Evolutionary conservation across 202 grass and related monocot species (phyloP).

Genomic region (Eragrostis tef): DNA sequence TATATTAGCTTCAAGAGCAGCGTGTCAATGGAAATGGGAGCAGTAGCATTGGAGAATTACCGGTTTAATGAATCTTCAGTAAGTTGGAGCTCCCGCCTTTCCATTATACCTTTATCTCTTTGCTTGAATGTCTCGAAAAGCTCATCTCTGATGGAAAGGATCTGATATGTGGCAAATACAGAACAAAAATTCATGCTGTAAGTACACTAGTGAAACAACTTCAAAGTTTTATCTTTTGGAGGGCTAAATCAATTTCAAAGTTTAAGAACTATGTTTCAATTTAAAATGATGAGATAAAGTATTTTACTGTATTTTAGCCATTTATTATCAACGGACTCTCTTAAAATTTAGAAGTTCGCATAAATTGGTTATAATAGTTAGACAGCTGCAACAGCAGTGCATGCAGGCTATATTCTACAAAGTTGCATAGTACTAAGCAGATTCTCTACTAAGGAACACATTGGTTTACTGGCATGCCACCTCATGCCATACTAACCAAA

Average conservation of each 20-base stretch:
- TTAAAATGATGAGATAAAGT: not conserved
- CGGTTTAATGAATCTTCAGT: slow-evolving; percentile 80
- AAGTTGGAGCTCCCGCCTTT: slow-evolving; percentile 76
- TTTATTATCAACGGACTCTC: not conserved
- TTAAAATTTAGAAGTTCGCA: slow-evolving; percentile 24
- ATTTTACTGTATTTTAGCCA: not conserved
- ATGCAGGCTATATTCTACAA: not conserved
- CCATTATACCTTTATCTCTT: slow-evolving; percentile 86
- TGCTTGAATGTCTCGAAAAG: slow-evolving; percentile 94
- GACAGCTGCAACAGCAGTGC: too few relatives aligned
- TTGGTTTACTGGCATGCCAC: not conserved
- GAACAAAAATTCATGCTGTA: slow-evolving; percentile 35
- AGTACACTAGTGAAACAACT: not conserved
- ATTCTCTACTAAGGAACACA: too few relatives aligned
- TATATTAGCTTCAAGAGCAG: slow-evolving; percentile 26
- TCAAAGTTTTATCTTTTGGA: too few relatives aligned
- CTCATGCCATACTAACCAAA: not conserved
- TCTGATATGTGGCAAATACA: slow-evolving; percentile 58
- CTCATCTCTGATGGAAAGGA: slow-evolving; percentile 91
- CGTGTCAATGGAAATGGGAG: slow-evolving; percentile 11
- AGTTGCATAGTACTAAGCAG: slow-evolving; percentile 18
- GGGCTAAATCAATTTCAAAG: slow-evolving; percentile 29
- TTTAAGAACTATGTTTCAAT: not conserved
- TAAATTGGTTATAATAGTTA: not conserved
- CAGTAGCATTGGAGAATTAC: slow-evolving; percentile 41